These are phyloP conservation scores for Kluyveromyces siamensis DNA, from an alignment of 805 yeast species.

Conservation along the genomic window DNA sequence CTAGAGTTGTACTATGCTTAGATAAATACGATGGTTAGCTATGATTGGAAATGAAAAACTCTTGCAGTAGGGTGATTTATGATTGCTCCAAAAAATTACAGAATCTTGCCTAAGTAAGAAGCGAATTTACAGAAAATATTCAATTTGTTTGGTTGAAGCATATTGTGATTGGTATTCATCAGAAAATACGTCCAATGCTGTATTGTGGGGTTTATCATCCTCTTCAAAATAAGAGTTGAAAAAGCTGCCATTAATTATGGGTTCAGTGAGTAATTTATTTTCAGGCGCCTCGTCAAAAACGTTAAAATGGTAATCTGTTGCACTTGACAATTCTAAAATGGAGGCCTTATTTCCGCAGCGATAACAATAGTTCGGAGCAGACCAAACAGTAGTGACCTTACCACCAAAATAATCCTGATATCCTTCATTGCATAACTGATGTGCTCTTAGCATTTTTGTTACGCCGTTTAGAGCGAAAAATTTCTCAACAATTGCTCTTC, in stretches of 20 bases:
- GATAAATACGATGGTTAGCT: conserved; percentile 20
- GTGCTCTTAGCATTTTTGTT: conserved; percentile 84
- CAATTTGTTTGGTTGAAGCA: conserved; percentile 25
- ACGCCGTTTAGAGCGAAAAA: conserved; percentile 71
- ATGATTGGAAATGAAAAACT: conserved; percentile 22
- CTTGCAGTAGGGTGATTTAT: conserved; percentile 8
- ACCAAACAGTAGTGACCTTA: conserved; percentile 92
- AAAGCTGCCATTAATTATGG: conserved; percentile 11
- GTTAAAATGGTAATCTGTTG: conserved; percentile 66
- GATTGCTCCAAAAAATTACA: not conserved
- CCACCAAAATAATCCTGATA: conserved; percentile 88
- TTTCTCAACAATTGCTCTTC: conserved; percentile 79
- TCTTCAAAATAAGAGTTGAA: conserved; percentile 15
- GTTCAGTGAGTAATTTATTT: conserved; percentile 40
- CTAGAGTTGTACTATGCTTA: conserved; percentile 72
- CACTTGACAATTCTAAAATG: conserved; percentile 76
- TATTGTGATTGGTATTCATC: conserved; percentile 28
- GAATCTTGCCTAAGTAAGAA: too few species aligned
- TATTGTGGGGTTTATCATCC: conserved; percentile 5
- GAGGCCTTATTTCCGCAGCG: conserved; percentile 96
- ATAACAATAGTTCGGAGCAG: conserved; percentile 96
- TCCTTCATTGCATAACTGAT: conserved; percentile 94
- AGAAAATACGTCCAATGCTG: conserved; percentile 22
- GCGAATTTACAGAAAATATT: conserved; percentile 21
- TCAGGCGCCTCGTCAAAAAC: conserved; percentile 98